Base-by-base conservation (phyloP, 2,329 filamentous ascomycete species). In the Apiospora pterosperma region DNA sequence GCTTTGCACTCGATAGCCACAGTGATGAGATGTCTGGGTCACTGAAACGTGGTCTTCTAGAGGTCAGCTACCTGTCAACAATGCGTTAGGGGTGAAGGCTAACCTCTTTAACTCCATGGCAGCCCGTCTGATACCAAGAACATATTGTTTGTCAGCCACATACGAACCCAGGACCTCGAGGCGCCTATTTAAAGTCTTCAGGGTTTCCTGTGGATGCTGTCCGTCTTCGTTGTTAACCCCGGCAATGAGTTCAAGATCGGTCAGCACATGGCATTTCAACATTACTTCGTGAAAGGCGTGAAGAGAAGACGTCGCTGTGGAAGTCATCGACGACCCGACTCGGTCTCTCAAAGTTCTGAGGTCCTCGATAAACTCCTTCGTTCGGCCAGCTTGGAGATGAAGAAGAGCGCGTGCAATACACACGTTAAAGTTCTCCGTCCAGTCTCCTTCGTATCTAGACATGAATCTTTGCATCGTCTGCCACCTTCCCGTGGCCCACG, bases 81-180 rank as follows among this genome's bases (percentile, higher is more conserved):
- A 28, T 10, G 34, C 21, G 14, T 23, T 52, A 4, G 8, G 23
- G 36, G 19, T 25, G n/a, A 12, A 7, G 36, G 78, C 84, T 72
- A 80, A 91, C 89, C 83, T 81, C 67, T 88, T 88, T 64, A 96
- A 76, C 69, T 94, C 88, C 92, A 99, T 97, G 1, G 91, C 88
- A 28, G 96, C 95, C 69, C 96, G 86, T 64, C 94, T 88, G 44
- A 98, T 84, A 1, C 93, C 92, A 34, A 99, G 82, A 11, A 99
- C 79, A 74, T 97, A 98, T 74, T 97, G 95, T 76, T 99, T 99
- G 75, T 99, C 94, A 62, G 89, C 88, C 41, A 94, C 90, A 72
- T 96, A 97, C 1, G 93, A 92, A 0, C 96, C 96, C 2, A 99
- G 82, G 1, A 96, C 85, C 69, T 94, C 92, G n/a, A 99, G 80